Conservation (phyloP, 345 rosid species). For the Stellera chamaejasme region DNA sequence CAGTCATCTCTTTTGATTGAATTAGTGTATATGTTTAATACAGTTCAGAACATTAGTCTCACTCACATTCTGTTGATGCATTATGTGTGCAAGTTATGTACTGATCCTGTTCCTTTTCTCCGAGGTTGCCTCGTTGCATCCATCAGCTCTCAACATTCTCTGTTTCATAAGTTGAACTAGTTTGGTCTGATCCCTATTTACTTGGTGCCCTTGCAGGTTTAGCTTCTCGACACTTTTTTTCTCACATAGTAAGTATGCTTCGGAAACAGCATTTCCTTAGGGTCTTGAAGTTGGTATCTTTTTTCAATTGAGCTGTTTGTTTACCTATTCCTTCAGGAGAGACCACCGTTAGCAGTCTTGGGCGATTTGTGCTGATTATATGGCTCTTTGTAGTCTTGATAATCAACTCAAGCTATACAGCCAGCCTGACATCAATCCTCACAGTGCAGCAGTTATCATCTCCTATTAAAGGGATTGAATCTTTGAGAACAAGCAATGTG, state of each 20-base stretch:
- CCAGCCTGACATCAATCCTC: conserved; percentile 86
- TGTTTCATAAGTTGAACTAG: no score
- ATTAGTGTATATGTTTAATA: no score
- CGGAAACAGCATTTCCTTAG: not conserved
- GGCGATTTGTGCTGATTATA: conserved; percentile 70
- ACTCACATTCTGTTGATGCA: no score
- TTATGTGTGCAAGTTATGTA: no score
- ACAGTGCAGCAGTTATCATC: conserved; percentile 91
- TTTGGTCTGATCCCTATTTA: conserved; percentile 18
- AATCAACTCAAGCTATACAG: conserved; percentile 94
- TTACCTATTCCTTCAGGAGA: conserved; percentile 49
- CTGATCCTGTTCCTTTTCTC: no score
- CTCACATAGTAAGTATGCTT: conserved; percentile 67
- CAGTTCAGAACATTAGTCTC: no score
- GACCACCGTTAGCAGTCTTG: conserved; percentile 77
- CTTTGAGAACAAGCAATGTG: conserved; percentile 51
- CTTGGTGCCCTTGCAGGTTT: conserved; percentile 66
- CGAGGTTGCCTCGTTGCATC: no score
- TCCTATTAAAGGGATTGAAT: conserved; percentile 67
- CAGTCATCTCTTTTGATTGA: no score
- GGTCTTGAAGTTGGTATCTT: not conserved
- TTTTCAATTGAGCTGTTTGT: conserved; percentile 20
- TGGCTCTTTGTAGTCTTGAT: conserved; percentile 93
- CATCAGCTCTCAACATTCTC: no score
- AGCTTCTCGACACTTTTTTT: conserved; percentile 92